Evolutionary conservation across 768 basidiomycete species (phyloP), one percentile per base, ranked within the genome.

Genomic region (Xerocomus brunneocitrinus): DNA sequence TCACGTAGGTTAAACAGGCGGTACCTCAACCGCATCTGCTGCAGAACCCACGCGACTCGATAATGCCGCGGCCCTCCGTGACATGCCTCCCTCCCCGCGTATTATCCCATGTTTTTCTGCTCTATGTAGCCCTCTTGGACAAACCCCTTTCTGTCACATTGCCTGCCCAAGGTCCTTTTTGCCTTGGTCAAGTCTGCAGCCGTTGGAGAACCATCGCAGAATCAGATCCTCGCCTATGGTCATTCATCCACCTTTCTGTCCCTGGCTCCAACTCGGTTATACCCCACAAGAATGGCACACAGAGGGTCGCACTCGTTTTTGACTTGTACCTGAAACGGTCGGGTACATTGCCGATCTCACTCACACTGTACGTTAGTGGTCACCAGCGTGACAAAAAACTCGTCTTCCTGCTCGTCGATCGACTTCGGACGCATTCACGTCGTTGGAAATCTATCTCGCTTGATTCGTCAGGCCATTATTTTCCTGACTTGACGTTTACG

Each of bases 141-240:
- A 8, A 38, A 9, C n/a, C 36, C 36, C 1, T 38, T n/a, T 1
- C 7, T 13, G 12, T 32, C n/a, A 12, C 30, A 25, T 2, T 31
- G 2, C 16, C 31, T 13, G 44, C 48, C 0, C 55, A 47, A 3
- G 54, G 53, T 4, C 56, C 58, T 2, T 50, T 55, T 35, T 46
- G n/a, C 46, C 58, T 68, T 30, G 38, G 41, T 4, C 53, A 52
- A 10, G 56, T 68, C 38, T 66, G 64, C 50, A 48, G 48, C 4
- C 30, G 30, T 27, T 68, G 67, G 67, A 58, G 49, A 16, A 27
- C 47, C 5, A 16, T 62, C 5, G 49, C 41, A 4, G 43, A 52
- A 41, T 56, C 50, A 19, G 24, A 56, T 3, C 55, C 61, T 3
- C 32, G 8, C 19, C 56, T 68, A 1, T 68, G 67, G 67, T 54